These are phyloP conservation scores for Sporothrix variecibatus DNA, from an alignment of 2,329 filamentous ascomycete genomes.

Conservation along the genomic window DNA sequence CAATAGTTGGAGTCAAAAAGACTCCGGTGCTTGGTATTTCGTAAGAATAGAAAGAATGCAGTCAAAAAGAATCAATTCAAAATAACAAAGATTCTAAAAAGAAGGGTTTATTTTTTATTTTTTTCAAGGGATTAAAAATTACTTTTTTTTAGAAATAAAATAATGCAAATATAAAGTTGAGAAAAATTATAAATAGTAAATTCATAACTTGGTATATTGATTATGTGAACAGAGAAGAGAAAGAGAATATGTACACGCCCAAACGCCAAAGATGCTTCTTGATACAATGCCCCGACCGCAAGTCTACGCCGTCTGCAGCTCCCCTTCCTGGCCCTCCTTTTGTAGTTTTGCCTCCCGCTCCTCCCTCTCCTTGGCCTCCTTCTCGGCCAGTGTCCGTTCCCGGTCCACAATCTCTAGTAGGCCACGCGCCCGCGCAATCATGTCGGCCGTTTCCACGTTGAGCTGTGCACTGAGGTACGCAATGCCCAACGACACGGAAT, in stretches of 20 bases:
- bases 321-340: constrained; percentile 16
- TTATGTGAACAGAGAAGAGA: background rate
- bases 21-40: too few relatives aligned
- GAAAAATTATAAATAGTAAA: background rate
- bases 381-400: constrained; percentile 41
- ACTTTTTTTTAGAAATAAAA: too few relatives aligned
- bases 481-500: constrained; percentile 31
- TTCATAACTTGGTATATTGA: background rate
- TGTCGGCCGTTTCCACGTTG: constrained; percentile 41
- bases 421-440: constrained; percentile 45
- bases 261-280: background rate
- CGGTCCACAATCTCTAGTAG: constrained; percentile 44
- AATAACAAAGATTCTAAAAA: too few relatives aligned
- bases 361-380: constrained; percentile 36
- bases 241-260: background rate
- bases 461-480: constrained; percentile 37
- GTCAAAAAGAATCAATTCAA: too few relatives aligned
- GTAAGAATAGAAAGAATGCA: too few relatives aligned
- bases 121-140: too few relatives aligned
- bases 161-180: background rate
- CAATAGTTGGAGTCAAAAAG: too few relatives aligned
- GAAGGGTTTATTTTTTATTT: too few relatives aligned
- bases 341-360: constrained; percentile 28
- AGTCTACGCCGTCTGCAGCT: background rate
- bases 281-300: background rate